These are phyloP conservation scores for Atkinsonella texensis DNA, from an alignment of 2,329 filamentous ascomycete genomes.

Conservation along the genomic window DNA sequence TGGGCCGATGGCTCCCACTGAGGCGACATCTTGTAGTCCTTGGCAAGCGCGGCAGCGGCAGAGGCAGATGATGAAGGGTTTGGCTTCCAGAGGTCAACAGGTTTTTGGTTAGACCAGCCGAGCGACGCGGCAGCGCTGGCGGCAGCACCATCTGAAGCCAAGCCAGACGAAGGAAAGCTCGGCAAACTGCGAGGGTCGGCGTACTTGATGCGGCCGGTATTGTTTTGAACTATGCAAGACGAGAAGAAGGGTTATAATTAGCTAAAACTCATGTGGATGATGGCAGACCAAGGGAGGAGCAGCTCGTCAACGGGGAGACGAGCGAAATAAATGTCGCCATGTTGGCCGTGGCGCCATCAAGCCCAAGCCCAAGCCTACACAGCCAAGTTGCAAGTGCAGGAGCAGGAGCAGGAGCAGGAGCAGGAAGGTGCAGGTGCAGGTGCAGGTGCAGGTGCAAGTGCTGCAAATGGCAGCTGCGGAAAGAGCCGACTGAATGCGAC, in stretches of 20 bases:
- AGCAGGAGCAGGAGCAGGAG: neutral
- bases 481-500: neutral
- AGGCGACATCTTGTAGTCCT: constrained; percentile 32
- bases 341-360: neutral
- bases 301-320: neutral
- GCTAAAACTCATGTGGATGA: neutral
- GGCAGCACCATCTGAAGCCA: constrained; percentile 44
- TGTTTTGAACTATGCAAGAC: constrained; percentile 4
- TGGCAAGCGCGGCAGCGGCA: constrained; percentile 30
- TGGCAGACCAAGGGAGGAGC: neutral
- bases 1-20: constrained; percentile 52
- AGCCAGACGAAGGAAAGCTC: constrained; percentile 57
- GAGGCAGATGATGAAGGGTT: constrained; percentile 41
- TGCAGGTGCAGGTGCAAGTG: neutral
- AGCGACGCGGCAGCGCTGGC: constrained; percentile 64
- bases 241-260: neutral
- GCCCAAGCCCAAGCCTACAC: no score
- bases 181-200: constrained; percentile 62
- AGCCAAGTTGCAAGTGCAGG: neutral
- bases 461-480: neutral
- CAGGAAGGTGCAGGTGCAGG: no score
- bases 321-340: neutral
- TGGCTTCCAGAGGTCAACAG: constrained; percentile 54
- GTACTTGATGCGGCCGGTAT: constrained; percentile 48
- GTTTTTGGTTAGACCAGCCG: constrained; percentile 58